Conservation (phyloP, 495 filamentous ascomycete genomes). For the Rostrohypoxylon terebratum region DNA sequence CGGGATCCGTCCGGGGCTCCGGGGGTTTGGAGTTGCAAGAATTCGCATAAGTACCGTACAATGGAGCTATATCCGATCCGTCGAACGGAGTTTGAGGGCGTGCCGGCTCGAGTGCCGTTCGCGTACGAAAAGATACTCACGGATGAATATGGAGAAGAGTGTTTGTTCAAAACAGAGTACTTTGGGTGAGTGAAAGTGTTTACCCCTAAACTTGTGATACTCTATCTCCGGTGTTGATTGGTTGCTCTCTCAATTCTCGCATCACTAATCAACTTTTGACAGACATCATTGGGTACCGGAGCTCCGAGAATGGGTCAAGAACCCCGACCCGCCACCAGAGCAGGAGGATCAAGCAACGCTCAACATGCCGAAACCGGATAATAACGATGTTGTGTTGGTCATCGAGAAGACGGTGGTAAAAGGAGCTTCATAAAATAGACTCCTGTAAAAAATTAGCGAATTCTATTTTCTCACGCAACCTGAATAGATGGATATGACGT, state of each 20-base stretch:
- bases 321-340: slow-evolving; percentile 36
- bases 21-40: slow-evolving; percentile 84
- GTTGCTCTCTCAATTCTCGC: neutral
- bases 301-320: slow-evolving; percentile 63
- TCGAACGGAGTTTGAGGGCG: slow-evolving; percentile 80
- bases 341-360: slow-evolving; percentile 30
- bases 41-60: slow-evolving; percentile 76
- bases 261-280: neutral
- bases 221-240: neutral
- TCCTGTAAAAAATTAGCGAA: neutral
- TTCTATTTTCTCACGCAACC: neutral
- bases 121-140: slow-evolving; percentile 76
- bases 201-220: neutral
- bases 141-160: slow-evolving; percentile 77
- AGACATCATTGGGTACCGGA: slow-evolving; percentile 62
- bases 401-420: slow-evolving; percentile 46
- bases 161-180: slow-evolving; percentile 73
- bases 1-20: slow-evolving; percentile 68
- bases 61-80: slow-evolving; percentile 83
- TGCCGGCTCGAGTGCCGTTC: slow-evolving; percentile 79
- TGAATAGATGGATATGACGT: neutral
- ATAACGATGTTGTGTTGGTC: slow-evolving; percentile 40
- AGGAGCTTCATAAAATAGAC: neutral
- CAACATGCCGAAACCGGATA: slow-evolving; percentile 43
- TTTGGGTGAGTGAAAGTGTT: slow-evolving; percentile 64